A percentile compares a stretch with the other conserved stretches of the same genome.
These are phyloP conservation scores for Hypoxylon crocopeplum DNA, from an alignment of 495 filamentous ascomycete genomes.

Conservation along the genomic window DNA sequence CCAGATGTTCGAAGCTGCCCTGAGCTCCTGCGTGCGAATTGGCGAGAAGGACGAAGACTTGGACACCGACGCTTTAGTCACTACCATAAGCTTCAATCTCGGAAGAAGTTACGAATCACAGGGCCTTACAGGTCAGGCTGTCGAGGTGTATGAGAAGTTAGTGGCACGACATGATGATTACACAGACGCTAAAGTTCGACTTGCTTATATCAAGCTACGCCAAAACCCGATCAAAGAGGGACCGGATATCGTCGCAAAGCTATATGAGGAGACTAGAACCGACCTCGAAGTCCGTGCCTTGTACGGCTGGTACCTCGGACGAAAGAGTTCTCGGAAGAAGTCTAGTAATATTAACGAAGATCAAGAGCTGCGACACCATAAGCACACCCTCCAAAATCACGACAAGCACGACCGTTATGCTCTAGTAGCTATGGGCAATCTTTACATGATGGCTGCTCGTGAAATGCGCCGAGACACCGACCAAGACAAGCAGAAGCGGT, in stretches of 20 bases:
- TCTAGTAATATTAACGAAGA: constrained; percentile 84
- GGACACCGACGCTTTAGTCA: constrained; percentile 90
- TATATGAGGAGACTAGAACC: constrained; percentile 77
- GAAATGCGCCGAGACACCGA: constrained; percentile 95
- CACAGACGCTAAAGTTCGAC: constrained; percentile 82
- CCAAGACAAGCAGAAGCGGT: constrained; percentile 85
- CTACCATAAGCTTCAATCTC: constrained; percentile 93
- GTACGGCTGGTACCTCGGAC: constrained; percentile 92
- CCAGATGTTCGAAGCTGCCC: constrained; percentile 84
- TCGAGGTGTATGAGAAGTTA: constrained; percentile 84
- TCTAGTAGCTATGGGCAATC: constrained; percentile 93
- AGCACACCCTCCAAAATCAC: constrained; percentile 90
- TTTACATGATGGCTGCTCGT: constrained; percentile 82
- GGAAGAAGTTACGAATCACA: constrained; percentile 94
- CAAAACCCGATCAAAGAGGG: constrained; percentile 84
- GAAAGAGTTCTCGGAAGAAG: constrained; percentile 75
- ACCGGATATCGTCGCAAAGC: constrained; percentile 78
- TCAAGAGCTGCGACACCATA: constrained; percentile 89
- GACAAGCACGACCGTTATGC: constrained; percentile 98
- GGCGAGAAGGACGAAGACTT: constrained; percentile 68
- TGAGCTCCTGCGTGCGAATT: constrained; percentile 82
- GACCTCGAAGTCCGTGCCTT: constrained; percentile 91
- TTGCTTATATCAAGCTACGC: constrained; percentile 89
- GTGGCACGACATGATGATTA: constrained; percentile 85
- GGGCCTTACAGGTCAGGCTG: constrained; percentile 79